phyloP scores from a whole-genome alignment of 2,329 filamentous ascomycete genomes.

The Ophiostoma novo-ulmi region DNA sequence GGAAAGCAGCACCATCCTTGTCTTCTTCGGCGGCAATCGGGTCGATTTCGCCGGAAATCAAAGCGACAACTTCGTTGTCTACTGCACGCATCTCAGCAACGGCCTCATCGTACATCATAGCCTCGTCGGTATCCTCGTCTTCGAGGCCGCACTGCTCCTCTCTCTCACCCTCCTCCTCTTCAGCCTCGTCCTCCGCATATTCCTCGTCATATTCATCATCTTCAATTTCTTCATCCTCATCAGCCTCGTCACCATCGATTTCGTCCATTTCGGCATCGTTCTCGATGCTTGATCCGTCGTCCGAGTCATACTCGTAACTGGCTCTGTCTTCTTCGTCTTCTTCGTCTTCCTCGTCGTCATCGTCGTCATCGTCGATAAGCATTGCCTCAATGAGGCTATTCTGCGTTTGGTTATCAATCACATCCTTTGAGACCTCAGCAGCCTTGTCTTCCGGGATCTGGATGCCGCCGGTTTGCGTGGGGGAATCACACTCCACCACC shows the following conservation, averaged over 20 bases:
- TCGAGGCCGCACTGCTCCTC: too few relatives aligned
- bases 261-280: slow-evolving; percentile 3
- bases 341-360: not conserved
- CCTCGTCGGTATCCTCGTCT: not conserved
- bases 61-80: not conserved
- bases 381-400: not conserved
- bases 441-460: too few relatives aligned
- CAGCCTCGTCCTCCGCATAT: not conserved
- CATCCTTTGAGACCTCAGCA: not conserved
- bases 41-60: not conserved
- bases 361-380: not conserved
- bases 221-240: not conserved
- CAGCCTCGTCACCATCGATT: not conserved
- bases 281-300: not conserved
- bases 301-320: slow-evolving; percentile 14
- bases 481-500: not conserved
- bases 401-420: not conserved
- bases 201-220: not conserved
- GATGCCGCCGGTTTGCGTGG: not conserved
- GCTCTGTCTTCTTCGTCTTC: not conserved
- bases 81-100: not conserved
- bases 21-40: not conserved
- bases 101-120: not conserved
- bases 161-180: not conserved
- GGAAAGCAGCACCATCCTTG: not conserved